Percentiles rank a stretch among this genome's conserved stretches.
These are phyloP conservation scores for Fraxinus ornus DNA, from an alignment of 305 asterid species.

Conservation along the genomic window DNA sequence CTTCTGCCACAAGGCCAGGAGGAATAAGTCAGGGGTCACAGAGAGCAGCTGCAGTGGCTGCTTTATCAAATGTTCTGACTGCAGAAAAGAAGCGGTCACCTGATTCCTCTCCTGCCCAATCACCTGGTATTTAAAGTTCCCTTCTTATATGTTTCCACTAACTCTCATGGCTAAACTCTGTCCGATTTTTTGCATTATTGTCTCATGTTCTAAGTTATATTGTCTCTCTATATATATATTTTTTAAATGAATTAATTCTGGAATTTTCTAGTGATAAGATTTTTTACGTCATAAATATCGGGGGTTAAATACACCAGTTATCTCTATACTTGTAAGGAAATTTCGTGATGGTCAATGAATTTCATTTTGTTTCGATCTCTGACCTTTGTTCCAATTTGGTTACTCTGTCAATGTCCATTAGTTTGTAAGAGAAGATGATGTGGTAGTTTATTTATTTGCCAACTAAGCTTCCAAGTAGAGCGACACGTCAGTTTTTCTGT, in stretches of 20 bases:
- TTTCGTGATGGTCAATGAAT: neutral
- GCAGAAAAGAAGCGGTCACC: slow-evolving; percentile 63
- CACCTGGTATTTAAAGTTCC: slow-evolving; percentile 40
- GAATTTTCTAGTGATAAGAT: neutral
- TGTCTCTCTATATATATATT: neutral
- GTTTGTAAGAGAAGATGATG: neutral
- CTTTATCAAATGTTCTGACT: slow-evolving; percentile 67
- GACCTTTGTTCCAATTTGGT: neutral
- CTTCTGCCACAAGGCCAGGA: slow-evolving; percentile 36
- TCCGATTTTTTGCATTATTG: neutral
- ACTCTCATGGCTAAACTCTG: neutral
- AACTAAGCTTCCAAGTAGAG: neutral
- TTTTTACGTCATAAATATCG: neutral
- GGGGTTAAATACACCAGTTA: neutral
- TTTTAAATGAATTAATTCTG: neutral
- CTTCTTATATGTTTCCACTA: neutral
- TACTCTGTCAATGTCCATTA: neutral
- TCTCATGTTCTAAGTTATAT: neutral
- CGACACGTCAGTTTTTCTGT: neutral
- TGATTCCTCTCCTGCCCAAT: slow-evolving; percentile 47
- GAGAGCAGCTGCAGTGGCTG: slow-evolving; percentile 85
- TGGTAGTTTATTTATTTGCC: neutral
- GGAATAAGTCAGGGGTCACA: slow-evolving; percentile 55
- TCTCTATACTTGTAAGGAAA: neutral
- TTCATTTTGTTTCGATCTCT: neutral